Evolutionary conservation across 257 asterid genomes (phyloP), one percentile per base, ranked within the genome.

Genomic region (Solanum clarkiae): DNA sequence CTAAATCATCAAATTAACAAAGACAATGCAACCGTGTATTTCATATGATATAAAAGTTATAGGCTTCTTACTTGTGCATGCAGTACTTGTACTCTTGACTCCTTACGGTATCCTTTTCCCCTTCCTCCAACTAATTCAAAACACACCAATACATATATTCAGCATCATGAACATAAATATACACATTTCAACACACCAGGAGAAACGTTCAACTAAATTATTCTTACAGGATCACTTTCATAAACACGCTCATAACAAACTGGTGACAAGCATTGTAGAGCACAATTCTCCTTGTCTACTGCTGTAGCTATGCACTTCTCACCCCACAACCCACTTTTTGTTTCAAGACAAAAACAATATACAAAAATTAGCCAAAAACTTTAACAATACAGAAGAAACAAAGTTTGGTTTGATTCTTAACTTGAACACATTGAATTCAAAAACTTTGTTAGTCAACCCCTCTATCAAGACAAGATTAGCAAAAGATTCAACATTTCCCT

Each of bases 71-170:
- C 99, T 90, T 94, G 93, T 96, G 94, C 98, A 95, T 92, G 89
- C 99, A 96, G 87, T 94, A 96, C 90, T 96, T 96, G 91, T 91
- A 95, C 87, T 95, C 99, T 53, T 94, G 93, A 84, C 93, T 92
- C 91, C 99, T 93, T 66, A 89, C 53, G 40, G 85, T 87, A 85
- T 96, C 98, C 80, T 91, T 94, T 90, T 96, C 99, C 84, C 99
- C 99, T 89, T 94, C 98, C 92, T 93, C 98, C 97, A 96, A 86
- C 98, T 96, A 80, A 65, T 84, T 63, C 86, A 89, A 85, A 85
- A 89, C 84, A 63, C 84, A 80, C 55, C 24, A 55, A 55, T 54
- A 80, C 68, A 26, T 6, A 85, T 12, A 51, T 15, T 22, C 66
- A 86, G 80, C 12, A 29, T 77, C 49, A 62, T 18, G 57, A 44